Conservation (phyloP, 345 rosid genomes). For the Lumnitzera littorea region DNA sequence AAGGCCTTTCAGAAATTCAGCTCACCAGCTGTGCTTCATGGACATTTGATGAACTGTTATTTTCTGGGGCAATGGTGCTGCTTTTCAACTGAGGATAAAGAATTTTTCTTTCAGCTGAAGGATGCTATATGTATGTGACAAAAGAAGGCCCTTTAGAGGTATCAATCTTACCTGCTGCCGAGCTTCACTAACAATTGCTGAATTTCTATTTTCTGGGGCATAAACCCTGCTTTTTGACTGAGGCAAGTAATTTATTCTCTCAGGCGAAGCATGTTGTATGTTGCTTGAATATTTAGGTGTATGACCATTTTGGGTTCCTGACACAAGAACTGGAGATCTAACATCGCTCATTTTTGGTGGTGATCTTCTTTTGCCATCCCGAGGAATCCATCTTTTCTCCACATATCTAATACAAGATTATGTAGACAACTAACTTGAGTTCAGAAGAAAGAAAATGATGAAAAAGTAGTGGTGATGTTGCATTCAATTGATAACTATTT, state of each 20-base stretch:
- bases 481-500: conserved; percentile 6
- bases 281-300: conserved; percentile 12
- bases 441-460: conserved; percentile 2
- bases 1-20: too few species aligned
- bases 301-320: conserved; percentile 6
- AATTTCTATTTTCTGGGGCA: conserved; percentile 15
- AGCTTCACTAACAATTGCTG: conserved; percentile 12
- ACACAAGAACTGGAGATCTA: conserved; percentile 16
- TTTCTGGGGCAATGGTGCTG: too few species aligned
- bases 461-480: neutral
- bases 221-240: conserved; percentile 8
- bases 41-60: too few species aligned
- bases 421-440: conserved; percentile 3
- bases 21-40: too few species aligned
- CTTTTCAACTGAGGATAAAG: too few species aligned
- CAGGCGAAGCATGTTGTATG: conserved; percentile 15
- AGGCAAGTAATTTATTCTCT: conserved; percentile 19
- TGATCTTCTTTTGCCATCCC: conserved; percentile 23
- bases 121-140: too few species aligned
- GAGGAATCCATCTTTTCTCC: conserved; percentile 75
- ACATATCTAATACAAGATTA: conserved; percentile 40
- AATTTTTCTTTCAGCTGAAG: too few species aligned
- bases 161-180: conserved; percentile 30
- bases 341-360: conserved; percentile 23
- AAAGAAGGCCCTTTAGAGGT: neutral